Evolutionary conservation across 2,329 filamentous ascomycete genomes (phyloP).

Genomic region (Diaporthe ilicicola): DNA sequence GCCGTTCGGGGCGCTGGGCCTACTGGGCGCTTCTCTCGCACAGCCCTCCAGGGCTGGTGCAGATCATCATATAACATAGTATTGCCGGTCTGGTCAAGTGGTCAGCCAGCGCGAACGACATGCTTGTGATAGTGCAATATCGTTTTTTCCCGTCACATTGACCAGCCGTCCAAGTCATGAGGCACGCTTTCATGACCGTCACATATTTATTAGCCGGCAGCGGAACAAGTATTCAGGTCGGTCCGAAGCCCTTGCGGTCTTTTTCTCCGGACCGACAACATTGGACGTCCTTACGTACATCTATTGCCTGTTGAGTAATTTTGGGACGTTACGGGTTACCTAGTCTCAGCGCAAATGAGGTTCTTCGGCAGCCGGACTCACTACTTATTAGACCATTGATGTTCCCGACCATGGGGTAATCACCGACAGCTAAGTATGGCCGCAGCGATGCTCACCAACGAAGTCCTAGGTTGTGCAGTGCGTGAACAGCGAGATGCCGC

Average conservation of each 20-base stretch:
- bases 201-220: not conserved
- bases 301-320: not conserved
- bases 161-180: not conserved
- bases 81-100: too few relatives aligned
- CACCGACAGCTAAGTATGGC: not conserved
- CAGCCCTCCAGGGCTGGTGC: not conserved
- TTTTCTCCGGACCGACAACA: not conserved
- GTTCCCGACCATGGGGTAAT: not conserved
- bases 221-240: not conserved
- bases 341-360: not conserved
- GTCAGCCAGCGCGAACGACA: not conserved
- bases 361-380: not conserved
- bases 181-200: not conserved
- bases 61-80: constrained; percentile 6
- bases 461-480: not conserved
- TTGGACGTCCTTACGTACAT: not conserved
- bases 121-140: not conserved
- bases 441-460: not conserved
- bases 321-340: not conserved
- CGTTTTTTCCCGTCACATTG: not conserved
- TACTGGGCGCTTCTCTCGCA: constrained; percentile 1
- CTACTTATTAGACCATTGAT: not conserved
- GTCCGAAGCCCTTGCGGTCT: not conserved
- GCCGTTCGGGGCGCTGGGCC: not conserved
- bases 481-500: not conserved